These are phyloP conservation scores for Sparassis latifolia DNA, from an alignment of 1,284 basidiomycete genomes.

Conservation along the genomic window DNA sequence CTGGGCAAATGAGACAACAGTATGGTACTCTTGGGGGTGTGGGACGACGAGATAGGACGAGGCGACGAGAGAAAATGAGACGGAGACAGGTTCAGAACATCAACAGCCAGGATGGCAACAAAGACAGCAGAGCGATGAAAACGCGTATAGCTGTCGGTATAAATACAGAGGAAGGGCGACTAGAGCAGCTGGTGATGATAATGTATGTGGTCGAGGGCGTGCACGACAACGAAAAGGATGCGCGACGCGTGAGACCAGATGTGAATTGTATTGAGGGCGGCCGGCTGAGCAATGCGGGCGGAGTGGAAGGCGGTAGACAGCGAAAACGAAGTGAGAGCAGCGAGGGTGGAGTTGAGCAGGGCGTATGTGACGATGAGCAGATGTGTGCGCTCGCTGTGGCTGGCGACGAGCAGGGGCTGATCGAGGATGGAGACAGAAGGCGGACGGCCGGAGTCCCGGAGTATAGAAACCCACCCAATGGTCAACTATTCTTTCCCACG, in stretches of 20 bases:
- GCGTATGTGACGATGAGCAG: conserved; percentile 23
- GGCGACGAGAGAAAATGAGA: conserved; percentile 19
- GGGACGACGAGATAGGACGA: conserved; percentile 15
- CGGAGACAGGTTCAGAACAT: conserved; percentile 26
- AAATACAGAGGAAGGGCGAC: conserved; percentile 26
- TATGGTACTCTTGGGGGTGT: conserved; percentile 16
- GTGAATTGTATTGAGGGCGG: conserved; percentile 7
- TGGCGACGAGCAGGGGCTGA: conserved; percentile 26
- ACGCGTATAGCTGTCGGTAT: conserved; percentile 23
- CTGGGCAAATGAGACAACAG: conserved; percentile 36
- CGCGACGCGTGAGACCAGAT: conserved; percentile 27
- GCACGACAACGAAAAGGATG: conserved; percentile 15
- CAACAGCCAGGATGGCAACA: conserved; percentile 27
- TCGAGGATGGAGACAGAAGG: conserved; percentile 30
- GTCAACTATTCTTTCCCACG: conserved; percentile 17
- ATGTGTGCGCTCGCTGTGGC: conserved; percentile 24
- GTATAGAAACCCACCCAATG: conserved; percentile 19
- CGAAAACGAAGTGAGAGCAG: conserved; percentile 11
- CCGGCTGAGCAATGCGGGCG: conserved; percentile 6
- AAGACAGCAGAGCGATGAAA: conserved; percentile 20
- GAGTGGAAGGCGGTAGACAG: conserved; percentile 10
- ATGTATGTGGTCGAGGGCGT: conserved; percentile 21
- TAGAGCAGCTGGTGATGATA: conserved; percentile 23
- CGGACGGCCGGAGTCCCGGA: conserved; percentile 27
- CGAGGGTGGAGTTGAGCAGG: conserved; percentile 11